phyloP scores from a whole-genome alignment of 192 early-diverging fungal genomes.

The Umbelopsis isabellina region DNA sequence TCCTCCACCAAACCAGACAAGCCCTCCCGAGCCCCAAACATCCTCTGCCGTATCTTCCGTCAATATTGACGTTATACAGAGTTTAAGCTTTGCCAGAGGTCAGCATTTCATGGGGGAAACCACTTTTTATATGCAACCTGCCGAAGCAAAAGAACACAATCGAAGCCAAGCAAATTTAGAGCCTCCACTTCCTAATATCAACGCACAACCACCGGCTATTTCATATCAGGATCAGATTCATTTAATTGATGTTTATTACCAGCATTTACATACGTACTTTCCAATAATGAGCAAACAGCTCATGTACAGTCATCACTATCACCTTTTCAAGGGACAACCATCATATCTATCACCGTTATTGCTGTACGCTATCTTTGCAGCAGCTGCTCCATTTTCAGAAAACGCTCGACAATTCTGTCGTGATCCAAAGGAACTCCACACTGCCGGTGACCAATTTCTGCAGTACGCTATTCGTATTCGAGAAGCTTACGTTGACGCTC shows the following conservation, averaged over 20 bases:
- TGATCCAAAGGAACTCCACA: constrained; percentile 14
- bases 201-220: constrained; percentile 3
- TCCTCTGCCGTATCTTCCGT: background rate
- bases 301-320: constrained; percentile 25
- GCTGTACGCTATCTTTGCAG: constrained; percentile 29
- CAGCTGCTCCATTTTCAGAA: constrained; percentile 39
- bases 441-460: constrained; percentile 21
- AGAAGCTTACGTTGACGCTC: constrained; percentile 59
- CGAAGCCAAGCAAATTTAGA: background rate
- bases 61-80: constrained; percentile 16
- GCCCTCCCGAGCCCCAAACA: background rate
- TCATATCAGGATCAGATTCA: constrained; percentile 25
- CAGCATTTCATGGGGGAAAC: constrained; percentile 18
- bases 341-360: constrained; percentile 28
- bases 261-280: constrained; percentile 36
- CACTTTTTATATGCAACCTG: constrained; percentile 1
- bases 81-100: constrained; percentile 6
- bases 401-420: constrained; percentile 6
- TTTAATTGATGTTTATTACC: constrained; percentile 41
- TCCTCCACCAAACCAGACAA: background rate
- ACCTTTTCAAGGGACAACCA: background rate
- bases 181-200: constrained; percentile 8
- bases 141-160: constrained; percentile 2
- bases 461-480: constrained; percentile 57
- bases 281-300: constrained; percentile 38